Evolutionary conservation across 1,284 basidiomycete genomes (phyloP).

Genomic region (Gymnopus androsaceus): DNA sequence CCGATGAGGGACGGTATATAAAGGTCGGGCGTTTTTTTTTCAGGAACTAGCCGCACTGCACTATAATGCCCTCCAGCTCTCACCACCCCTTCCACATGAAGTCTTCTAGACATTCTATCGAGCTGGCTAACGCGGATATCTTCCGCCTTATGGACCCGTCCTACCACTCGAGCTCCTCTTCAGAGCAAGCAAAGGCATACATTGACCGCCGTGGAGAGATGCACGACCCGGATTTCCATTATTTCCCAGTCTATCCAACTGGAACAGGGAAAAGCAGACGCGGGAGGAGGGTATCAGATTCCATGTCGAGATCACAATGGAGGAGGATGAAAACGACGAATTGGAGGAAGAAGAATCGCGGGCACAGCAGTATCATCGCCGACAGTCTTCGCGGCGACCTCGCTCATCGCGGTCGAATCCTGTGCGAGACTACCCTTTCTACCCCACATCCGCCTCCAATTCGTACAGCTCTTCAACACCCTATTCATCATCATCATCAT

Average conservation of each 20-base stretch:
- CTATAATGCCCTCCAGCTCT: background rate
- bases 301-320: background rate
- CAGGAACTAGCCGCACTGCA: background rate
- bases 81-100: conserved; percentile 1
- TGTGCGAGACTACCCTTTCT: background rate
- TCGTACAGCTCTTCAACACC: background rate
- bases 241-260: conserved; percentile 1
- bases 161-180: background rate
- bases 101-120: background rate
- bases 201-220: background rate
- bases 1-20: background rate
- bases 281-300: conserved; percentile 1
- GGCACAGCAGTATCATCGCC: background rate
- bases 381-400: background rate
- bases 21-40: background rate
- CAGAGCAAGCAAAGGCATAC: conserved; percentile 1
- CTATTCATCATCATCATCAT: background rate
- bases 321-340: background rate
- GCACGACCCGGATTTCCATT: conserved; percentile 8
- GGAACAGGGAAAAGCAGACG: background rate
- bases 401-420: background rate
- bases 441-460: background rate
- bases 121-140: conserved; percentile 3
- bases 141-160: conserved; percentile 5
- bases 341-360: background rate